Percentiles rank a stretch among this genome's conserved stretches.
phyloP scores from a whole-genome alignment of 106 monocot genomes.

The Xerophyta viscosa region DNA sequence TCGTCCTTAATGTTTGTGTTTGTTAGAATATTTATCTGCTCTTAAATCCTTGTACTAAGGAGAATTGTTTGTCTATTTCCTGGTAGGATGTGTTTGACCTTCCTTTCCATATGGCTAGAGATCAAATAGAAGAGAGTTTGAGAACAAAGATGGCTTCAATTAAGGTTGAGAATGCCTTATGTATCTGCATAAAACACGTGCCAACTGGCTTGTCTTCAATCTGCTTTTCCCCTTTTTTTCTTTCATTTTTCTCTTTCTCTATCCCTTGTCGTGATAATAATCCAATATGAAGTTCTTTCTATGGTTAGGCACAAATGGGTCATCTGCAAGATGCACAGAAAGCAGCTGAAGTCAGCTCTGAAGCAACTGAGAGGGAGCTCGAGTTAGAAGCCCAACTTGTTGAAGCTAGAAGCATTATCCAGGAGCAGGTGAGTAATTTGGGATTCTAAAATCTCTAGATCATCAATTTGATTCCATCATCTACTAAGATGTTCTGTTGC shows the following conservation, averaged over 20 bases:
- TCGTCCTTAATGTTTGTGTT: not conserved
- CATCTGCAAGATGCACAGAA: slow-evolving; percentile 99
- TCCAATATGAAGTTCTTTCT: not conserved
- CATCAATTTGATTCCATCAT: not conserved
- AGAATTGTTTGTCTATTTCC: not conserved
- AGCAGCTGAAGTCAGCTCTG: slow-evolving; percentile 85
- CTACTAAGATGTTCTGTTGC: not conserved
- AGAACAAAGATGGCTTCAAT: slow-evolving; percentile 98
- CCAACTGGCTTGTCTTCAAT: not conserved
- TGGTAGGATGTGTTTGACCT: slow-evolving; percentile 95
- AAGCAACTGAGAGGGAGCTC: slow-evolving; percentile 93
- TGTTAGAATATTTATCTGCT: too few relatives aligned
- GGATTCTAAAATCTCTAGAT: too few relatives aligned
- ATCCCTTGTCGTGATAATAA: too few relatives aligned
- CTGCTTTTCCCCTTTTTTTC: too few relatives aligned
- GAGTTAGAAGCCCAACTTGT: slow-evolving; percentile 99
- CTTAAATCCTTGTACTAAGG: too few relatives aligned
- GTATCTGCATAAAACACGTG: not conserved
- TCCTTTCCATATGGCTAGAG: slow-evolving; percentile 99
- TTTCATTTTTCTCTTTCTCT: too few relatives aligned
- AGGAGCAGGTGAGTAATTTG: slow-evolving; percentile 78
- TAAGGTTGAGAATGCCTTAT: slow-evolving; percentile 39
- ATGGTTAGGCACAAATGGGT: slow-evolving; percentile 60
- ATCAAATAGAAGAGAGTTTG: slow-evolving; percentile 94
- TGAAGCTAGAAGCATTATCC: slow-evolving; percentile 98